These are phyloP conservation scores for Pisolithus albus DNA, from an alignment of 768 basidiomycete species.

Conservation along the genomic window DNA sequence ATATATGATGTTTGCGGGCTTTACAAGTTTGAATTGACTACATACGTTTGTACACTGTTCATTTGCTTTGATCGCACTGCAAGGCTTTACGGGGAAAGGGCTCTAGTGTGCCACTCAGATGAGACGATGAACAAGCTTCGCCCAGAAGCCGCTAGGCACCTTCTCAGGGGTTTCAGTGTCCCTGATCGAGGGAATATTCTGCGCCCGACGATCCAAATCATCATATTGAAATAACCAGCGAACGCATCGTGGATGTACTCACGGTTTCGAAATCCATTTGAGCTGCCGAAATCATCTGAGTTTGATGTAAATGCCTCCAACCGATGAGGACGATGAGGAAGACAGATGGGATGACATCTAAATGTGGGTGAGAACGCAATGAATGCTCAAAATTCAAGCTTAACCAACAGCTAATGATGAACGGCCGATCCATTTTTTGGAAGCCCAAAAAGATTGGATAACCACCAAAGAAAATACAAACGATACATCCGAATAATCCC, in stretches of 20 bases:
- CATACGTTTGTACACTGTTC: too few relatives aligned
- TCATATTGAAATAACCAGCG: not conserved
- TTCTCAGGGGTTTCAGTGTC: conserved; percentile 6
- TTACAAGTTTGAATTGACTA: too few relatives aligned
- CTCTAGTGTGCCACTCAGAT: not conserved
- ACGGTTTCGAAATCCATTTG: not conserved
- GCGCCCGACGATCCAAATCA: not conserved
- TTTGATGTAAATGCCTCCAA: not conserved
- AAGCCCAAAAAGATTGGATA: conserved; percentile 57
- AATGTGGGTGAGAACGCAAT: not conserved
- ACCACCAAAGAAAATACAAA: conserved; percentile 56
- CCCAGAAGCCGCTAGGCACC: conserved; percentile 3
- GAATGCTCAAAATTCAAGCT: not conserved
- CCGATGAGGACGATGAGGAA: not conserved
- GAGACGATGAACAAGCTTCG: not conserved
- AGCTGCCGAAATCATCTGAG: not conserved
- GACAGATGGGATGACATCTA: not conserved
- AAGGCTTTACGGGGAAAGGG: too few relatives aligned
- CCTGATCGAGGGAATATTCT: conserved; percentile 5
- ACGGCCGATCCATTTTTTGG: conserved; percentile 22
- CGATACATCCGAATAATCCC: conserved; percentile 54
- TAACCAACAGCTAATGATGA: not conserved
- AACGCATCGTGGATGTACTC: not conserved
- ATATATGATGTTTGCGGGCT: too few relatives aligned
- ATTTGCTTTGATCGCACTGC: too few relatives aligned